Percentiles rank a stretch among this genome's conserved stretches.
Conservation (phyloP, 768 basidiomycete genomes). For the Mycena epipterygia region DNA sequence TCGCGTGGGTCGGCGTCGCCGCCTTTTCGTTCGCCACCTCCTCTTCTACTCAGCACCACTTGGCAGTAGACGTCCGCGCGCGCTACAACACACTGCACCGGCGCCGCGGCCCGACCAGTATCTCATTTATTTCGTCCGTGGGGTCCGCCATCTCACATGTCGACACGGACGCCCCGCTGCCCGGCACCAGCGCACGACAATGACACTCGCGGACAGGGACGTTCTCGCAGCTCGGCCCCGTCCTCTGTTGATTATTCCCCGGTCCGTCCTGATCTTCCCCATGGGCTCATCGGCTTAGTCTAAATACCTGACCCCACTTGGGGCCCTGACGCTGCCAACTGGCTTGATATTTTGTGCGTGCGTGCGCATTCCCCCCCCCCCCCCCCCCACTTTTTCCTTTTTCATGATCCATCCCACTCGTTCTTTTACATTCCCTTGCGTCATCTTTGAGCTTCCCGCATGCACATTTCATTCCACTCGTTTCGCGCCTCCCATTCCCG, state of each 20-base stretch:
- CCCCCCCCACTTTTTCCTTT: no score
- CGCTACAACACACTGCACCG: constrained; percentile 63
- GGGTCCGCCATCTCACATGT: constrained; percentile 64
- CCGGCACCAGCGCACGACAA: constrained; percentile 57
- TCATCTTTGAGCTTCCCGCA: no score
- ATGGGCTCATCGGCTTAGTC: no score
- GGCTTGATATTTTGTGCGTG: constrained; percentile 59
- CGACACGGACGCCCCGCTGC: constrained; percentile 52
- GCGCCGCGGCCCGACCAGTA: constrained; percentile 78
- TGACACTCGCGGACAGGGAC: constrained; percentile 76
- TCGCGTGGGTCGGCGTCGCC: constrained; percentile 71
- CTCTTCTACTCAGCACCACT: constrained; percentile 61
- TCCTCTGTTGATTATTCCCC: no score
- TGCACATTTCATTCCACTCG: no score
- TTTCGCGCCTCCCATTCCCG: no score
- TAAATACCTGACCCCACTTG: constrained; percentile 36
- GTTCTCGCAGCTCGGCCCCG: constrained; percentile 82
- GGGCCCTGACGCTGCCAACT: constrained; percentile 61
- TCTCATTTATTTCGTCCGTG: constrained; percentile 59
- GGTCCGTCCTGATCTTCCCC: no score
- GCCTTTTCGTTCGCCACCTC: constrained; percentile 63
- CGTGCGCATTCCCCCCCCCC: no score
- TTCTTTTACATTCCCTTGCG: no score
- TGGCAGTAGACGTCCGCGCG: constrained; percentile 82
- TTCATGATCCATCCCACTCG: no score